A percentile compares a stretch with the other conserved stretches of the same genome.
Conservation (phyloP, 495 filamentous ascomycete species). For the Daldinia bambusicola region DNA sequence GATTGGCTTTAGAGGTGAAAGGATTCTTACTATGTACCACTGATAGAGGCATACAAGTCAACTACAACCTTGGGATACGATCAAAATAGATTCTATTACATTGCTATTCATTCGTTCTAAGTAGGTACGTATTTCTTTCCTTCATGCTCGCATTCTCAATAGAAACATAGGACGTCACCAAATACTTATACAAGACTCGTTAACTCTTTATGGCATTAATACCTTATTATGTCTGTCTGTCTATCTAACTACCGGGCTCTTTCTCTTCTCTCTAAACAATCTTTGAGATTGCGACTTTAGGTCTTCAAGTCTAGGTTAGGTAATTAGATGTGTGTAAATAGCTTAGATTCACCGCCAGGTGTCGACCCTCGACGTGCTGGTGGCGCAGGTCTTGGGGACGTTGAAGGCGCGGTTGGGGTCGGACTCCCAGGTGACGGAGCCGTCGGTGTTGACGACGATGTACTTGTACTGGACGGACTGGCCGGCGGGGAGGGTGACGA, state of each 20-base stretch:
- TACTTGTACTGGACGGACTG: slow-evolving; percentile 73
- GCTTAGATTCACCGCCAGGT: slow-evolving; percentile 51
- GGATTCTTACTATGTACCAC: neutral
- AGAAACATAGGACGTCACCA: neutral
- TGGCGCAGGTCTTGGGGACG: slow-evolving; percentile 62
- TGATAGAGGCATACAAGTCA: neutral
- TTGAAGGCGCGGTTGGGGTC: slow-evolving; percentile 70
- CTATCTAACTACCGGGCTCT: too few relatives aligned
- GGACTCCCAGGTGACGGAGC: slow-evolving; percentile 69
- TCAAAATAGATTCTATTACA: neutral
- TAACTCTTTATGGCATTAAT: neutral
- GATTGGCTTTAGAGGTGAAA: neutral
- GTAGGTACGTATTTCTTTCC: neutral
- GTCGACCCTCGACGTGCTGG: slow-evolving; percentile 51
- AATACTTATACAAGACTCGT: too few relatives aligned
- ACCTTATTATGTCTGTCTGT: too few relatives aligned
- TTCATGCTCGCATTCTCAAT: neutral
- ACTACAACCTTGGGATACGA: neutral
- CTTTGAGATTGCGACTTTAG: neutral
- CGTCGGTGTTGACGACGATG: slow-evolving; percentile 65
- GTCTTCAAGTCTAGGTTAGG: too few relatives aligned
- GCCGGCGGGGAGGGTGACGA: slow-evolving; percentile 63
- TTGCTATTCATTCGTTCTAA: neutral
- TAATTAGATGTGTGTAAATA: neutral
- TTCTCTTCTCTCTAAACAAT: neutral